Conservation (phyloP, 768 basidiomycete species). For the Hygrophoropsis aurantiaca region DNA sequence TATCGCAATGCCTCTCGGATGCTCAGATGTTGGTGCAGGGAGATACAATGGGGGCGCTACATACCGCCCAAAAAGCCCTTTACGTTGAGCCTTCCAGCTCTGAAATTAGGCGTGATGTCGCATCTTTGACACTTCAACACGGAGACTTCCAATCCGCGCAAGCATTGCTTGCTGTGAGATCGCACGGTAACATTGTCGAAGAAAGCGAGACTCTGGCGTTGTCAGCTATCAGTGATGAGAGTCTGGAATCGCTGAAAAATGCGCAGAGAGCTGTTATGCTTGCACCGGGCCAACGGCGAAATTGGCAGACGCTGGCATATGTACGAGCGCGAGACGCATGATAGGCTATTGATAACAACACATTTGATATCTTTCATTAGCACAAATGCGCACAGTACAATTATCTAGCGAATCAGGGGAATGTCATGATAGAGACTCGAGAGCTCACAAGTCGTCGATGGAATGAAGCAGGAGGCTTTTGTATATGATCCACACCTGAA, state of each 20-base stretch:
- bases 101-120: conserved; percentile 53
- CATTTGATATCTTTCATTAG: background rate
- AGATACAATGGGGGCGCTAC: conserved; percentile 46
- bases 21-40: conserved; percentile 35
- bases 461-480: too few species aligned
- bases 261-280: conserved; percentile 69
- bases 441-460: too few species aligned
- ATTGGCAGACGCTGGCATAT: conserved; percentile 64
- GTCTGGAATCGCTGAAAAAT: conserved; percentile 35
- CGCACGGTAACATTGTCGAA: conserved; percentile 34
- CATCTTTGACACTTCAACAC: conserved; percentile 52
- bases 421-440: background rate
- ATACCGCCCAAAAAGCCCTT: conserved; percentile 57
- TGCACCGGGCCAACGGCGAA: conserved; percentile 40
- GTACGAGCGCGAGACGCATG: conserved; percentile 34
- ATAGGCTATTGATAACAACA: too few species aligned
- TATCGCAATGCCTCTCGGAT: background rate
- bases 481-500: too few species aligned
- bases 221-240: conserved; percentile 44
- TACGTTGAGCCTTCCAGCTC: conserved; percentile 52
- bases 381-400: background rate
- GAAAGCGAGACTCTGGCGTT: conserved; percentile 46
- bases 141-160: conserved; percentile 41
- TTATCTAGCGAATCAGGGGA: conserved; percentile 1
- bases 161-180: conserved; percentile 42